phyloP scores from a whole-genome alignment of 345 rosid genomes.

The Hypericum androsaemum region DNA sequence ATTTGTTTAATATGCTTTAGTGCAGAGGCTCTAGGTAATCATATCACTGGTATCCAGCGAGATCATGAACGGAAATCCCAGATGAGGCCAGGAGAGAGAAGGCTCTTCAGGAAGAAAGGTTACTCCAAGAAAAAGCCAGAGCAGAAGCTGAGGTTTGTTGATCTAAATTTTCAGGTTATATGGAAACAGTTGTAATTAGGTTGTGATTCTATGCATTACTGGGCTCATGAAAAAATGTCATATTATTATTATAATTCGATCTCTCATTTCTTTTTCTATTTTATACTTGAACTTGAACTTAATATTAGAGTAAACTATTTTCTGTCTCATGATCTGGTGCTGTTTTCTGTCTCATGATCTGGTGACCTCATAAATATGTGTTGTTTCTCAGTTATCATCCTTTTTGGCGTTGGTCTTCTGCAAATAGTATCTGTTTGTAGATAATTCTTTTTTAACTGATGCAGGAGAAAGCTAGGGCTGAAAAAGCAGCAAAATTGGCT shows the following conservation, averaged over 20 bases:
- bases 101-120: slow-evolving; percentile 67
- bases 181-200: background rate
- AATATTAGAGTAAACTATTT: too few species aligned
- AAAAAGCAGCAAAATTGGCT: slow-evolving; percentile 49
- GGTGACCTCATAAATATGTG: too few species aligned
- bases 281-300: too few species aligned
- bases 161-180: background rate
- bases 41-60: slow-evolving; percentile 73
- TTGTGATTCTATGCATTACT: background rate
- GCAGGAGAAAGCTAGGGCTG: slow-evolving; percentile 61
- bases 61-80: slow-evolving; percentile 77
- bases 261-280: too few species aligned
- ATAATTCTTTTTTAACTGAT: slow-evolving; percentile 11
- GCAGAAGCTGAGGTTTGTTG: slow-evolving; percentile 79
- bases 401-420: too few species aligned
- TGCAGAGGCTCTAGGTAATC: slow-evolving; percentile 90
- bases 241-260: too few species aligned
- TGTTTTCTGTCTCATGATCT: too few species aligned
- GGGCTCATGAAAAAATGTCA: background rate
- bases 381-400: too few species aligned
- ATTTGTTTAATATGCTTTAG: slow-evolving; percentile 25
- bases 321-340: too few species aligned
- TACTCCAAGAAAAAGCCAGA: slow-evolving; percentile 70
- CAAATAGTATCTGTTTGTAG: background rate
- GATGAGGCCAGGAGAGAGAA: slow-evolving; percentile 76